A percentile compares a stretch with the other conserved stretches of the same genome.
Conservation (phyloP, 2,329 filamentous ascomycete genomes). For the Monilinia fructigena region DNA sequence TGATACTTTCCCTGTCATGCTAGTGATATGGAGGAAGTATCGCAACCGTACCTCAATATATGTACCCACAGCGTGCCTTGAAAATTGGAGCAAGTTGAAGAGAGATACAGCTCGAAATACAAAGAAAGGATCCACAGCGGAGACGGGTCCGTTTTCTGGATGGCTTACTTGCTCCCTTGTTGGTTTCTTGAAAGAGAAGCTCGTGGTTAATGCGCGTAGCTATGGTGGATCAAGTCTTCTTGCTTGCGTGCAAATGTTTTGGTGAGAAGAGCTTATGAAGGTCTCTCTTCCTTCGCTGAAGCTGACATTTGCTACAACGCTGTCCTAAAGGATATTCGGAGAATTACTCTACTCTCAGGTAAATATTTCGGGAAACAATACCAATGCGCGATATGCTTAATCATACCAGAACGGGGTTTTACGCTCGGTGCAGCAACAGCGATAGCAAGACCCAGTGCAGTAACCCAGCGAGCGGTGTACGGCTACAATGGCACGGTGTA, state of each 20-base stretch:
- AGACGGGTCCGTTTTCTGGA: background rate
- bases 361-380: background rate
- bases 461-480: background rate
- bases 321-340: background rate
- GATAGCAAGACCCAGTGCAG: background rate
- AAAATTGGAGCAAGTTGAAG: conserved; percentile 2
- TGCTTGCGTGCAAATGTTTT: conserved; percentile 1
- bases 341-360: background rate
- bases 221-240: conserved; percentile 2
- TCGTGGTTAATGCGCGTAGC: conserved; percentile 7
- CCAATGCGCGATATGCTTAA: background rate
- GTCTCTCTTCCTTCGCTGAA: background rate
- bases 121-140: conserved; percentile 2
- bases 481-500: background rate
- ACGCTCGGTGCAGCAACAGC: background rate
- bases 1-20: background rate
- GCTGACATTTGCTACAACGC: background rate
- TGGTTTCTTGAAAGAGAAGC: background rate
- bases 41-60: background rate
- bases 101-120: background rate
- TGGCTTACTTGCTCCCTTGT: background rate
- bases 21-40: background rate
- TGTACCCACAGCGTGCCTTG: conserved; percentile 12
- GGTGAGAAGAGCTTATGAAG: conserved; percentile 8
- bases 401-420: background rate